phyloP scores from a whole-genome alignment of 1,139 yeast species.

The Casaregolazyma lundiana region DNA sequence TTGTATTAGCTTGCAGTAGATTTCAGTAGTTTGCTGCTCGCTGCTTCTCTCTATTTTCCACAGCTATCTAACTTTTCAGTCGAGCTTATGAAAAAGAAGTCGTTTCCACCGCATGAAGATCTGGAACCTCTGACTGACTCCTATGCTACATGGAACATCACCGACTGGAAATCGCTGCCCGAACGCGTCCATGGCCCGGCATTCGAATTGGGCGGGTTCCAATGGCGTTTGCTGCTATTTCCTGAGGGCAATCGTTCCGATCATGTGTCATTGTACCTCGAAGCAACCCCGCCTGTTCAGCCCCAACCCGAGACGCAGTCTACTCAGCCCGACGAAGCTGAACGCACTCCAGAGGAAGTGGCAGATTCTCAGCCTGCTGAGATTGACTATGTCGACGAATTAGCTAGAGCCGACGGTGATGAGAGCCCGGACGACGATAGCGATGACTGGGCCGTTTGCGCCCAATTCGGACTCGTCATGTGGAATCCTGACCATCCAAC shows the following conservation, averaged over 20 bases:
- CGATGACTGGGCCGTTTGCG: constrained; percentile 75
- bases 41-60: neutral
- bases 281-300: constrained; percentile 26
- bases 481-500: constrained; percentile 77
- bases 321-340: neutral
- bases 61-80: constrained; percentile 14
- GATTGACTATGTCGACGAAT: constrained; percentile 1
- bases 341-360: neutral
- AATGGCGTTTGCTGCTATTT: constrained; percentile 72
- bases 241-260: constrained; percentile 50
- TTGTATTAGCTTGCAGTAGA: too few relatives aligned
- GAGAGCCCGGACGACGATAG: constrained; percentile 18
- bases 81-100: constrained; percentile 27
- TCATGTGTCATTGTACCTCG: constrained; percentile 33
- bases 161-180: constrained; percentile 55
- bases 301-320: constrained; percentile 1
- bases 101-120: constrained; percentile 33
- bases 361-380: constrained; percentile 6
- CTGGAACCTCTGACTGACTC: constrained; percentile 37
- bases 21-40: neutral
- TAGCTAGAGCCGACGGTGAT: constrained; percentile 24
- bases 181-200: constrained; percentile 43
- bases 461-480: constrained; percentile 80
- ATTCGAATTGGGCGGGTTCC: constrained; percentile 61
- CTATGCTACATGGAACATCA: constrained; percentile 67